phyloP scores from a whole-genome alignment of 23 red algal species.

The Gracilaria gracilis region DNA sequence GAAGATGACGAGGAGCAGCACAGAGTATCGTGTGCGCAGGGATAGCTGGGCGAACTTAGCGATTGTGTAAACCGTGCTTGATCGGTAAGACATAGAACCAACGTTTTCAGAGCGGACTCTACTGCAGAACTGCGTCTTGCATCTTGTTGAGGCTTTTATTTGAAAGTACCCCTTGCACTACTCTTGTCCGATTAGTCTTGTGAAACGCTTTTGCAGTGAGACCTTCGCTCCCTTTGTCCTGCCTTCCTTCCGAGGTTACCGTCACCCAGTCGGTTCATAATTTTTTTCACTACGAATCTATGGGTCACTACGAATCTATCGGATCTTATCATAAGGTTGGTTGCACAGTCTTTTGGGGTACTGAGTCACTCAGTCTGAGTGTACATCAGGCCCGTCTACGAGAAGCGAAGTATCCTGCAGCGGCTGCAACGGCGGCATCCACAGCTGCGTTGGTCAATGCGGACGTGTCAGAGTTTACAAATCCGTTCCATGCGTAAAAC shows the following conservation, averaged over 20 bases:
- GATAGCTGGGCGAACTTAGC: constrained; percentile 17
- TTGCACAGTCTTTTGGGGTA: not conserved
- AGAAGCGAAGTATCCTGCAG: constrained; percentile 22
- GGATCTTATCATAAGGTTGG: not conserved
- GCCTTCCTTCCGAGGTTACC: not conserved
- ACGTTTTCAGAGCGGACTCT: not conserved
- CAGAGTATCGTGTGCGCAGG: constrained; percentile 68
- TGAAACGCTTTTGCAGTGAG: not conserved
- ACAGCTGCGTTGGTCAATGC: constrained; percentile 29
- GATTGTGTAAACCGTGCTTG: constrained; percentile 25
- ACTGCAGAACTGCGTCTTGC: not conserved
- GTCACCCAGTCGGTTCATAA: not conserved
- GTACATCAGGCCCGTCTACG: not conserved
- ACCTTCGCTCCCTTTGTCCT: not conserved
- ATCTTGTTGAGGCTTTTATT: not conserved
- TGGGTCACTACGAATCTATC: not conserved
- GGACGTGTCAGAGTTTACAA: constrained; percentile 29
- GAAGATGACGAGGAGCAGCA: constrained; percentile 78
- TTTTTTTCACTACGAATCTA: no score
- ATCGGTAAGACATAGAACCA: constrained; percentile 16
- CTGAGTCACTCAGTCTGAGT: no score
- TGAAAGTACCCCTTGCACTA: not conserved
- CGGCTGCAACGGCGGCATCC: constrained; percentile 25
- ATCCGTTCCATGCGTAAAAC: constrained; percentile 27
- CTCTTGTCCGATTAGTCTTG: not conserved